Conservation (phyloP, 2,329 filamentous ascomycete genomes). For the Colletotrichum cuscutae region DNA sequence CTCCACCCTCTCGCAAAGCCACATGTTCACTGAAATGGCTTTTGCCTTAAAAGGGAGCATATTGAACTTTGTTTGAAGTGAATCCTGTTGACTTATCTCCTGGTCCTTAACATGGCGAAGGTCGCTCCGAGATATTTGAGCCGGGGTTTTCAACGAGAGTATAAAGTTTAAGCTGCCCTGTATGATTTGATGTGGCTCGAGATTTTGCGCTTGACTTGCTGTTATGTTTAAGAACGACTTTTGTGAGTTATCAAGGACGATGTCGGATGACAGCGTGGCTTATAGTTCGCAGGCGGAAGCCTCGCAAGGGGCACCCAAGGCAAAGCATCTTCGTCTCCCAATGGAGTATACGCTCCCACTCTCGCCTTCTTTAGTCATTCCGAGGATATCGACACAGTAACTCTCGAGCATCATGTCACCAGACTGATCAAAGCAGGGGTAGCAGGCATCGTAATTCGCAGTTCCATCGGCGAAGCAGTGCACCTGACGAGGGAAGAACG, state of each 20-base stretch:
- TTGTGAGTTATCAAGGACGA: neutral
- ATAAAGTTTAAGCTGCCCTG: too few species aligned
- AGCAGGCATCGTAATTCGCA: conserved; percentile 74
- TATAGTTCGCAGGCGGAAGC: neutral
- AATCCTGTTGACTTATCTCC: too few species aligned
- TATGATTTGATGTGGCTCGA: too few species aligned
- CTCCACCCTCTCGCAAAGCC: too few species aligned
- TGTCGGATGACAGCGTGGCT: neutral
- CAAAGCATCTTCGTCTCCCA: conserved; percentile 9
- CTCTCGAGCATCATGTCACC: conserved; percentile 47
- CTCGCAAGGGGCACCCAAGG: conserved; percentile 24
- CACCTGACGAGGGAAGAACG: conserved; percentile 77
- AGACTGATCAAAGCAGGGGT: conserved; percentile 65
- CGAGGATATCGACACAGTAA: conserved; percentile 45
- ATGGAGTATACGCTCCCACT: conserved; percentile 51
- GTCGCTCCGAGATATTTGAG: too few species aligned
- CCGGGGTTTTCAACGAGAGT: too few species aligned
- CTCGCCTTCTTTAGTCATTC: conserved; percentile 49
- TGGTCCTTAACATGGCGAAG: too few species aligned
- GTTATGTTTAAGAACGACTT: too few species aligned
- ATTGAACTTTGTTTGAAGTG: too few species aligned
- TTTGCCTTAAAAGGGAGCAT: too few species aligned
- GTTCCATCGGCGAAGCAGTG: conserved; percentile 79
- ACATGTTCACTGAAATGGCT: too few species aligned
- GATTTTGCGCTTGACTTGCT: neutral